These are phyloP conservation scores for Eucalyptus coolabah DNA, from an alignment of 345 rosid genomes.

Conservation along the genomic window DNA sequence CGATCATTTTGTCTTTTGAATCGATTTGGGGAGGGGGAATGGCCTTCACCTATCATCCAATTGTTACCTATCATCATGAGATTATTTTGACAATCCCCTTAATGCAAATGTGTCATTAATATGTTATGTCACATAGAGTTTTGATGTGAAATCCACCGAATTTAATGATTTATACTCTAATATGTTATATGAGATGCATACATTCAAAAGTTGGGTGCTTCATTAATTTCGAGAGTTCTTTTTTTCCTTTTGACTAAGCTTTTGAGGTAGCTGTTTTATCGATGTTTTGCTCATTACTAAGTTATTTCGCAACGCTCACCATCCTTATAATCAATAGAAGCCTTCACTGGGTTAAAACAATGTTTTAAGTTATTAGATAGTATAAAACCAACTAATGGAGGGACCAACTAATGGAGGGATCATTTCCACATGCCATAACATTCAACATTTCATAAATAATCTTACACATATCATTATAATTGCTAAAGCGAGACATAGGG, in stretches of 20 bases:
- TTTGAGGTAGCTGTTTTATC: background rate
- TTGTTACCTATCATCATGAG: background rate
- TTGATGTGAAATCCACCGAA: background rate
- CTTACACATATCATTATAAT: background rate
- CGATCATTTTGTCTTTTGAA: background rate
- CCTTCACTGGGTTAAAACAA: background rate
- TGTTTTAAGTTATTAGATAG: background rate
- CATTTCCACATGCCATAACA: background rate
- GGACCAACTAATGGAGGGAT: background rate
- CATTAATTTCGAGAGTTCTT: background rate
- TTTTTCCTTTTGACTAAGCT: background rate
- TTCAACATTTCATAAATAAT: background rate
- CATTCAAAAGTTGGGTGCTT: background rate
- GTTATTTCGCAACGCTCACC: background rate
- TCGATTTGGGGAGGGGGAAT: background rate
- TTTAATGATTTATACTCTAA: background rate
- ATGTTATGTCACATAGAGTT: background rate
- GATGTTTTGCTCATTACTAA: background rate
- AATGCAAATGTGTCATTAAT: background rate
- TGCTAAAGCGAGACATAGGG: background rate
- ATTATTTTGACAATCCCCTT: background rate
- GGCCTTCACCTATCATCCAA: background rate
- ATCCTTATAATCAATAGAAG: background rate
- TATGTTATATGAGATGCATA: background rate
- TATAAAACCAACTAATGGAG: background rate